These are phyloP conservation scores for Rhodamnia argentea DNA, from an alignment of 345 rosid genomes.

Conservation along the genomic window DNA sequence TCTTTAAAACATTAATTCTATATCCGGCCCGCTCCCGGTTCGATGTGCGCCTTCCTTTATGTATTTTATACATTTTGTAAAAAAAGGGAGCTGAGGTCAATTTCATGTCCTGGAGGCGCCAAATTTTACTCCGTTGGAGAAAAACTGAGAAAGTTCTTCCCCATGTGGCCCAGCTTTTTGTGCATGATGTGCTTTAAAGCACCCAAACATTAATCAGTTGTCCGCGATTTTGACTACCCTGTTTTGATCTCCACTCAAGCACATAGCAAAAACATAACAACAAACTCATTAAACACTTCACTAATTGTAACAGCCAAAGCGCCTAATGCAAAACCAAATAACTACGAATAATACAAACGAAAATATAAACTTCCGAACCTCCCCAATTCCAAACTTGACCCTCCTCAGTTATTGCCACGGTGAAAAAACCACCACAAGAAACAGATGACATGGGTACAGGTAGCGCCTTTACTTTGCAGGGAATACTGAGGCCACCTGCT, in stretches of 20 bases:
- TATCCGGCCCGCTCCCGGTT: no score
- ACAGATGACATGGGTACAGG: constrained; percentile 60
- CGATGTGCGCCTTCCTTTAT: no score
- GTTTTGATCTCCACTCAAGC: background rate
- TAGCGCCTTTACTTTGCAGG: constrained; percentile 64
- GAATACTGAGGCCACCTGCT: constrained; percentile 87
- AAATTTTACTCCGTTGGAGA: background rate
- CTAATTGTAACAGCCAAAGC: background rate
- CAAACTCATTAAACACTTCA: background rate
- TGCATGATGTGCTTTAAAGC: background rate
- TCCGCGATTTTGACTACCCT: background rate
- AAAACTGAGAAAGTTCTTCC: background rate
- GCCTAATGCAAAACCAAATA: background rate
- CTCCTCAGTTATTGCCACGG: constrained; percentile 56
- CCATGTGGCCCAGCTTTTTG: background rate
- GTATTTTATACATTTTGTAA: no score
- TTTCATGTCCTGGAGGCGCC: background rate
- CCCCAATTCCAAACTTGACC: constrained; percentile 98
- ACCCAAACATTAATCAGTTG: background rate
- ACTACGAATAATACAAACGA: background rate
- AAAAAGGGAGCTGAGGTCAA: background rate
- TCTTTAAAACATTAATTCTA: no score
- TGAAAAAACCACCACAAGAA: constrained; percentile 91
- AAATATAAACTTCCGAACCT: constrained; percentile 20
- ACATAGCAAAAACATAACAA: background rate